phyloP scores from a whole-genome alignment of 2,329 filamentous ascomycete genomes.

The Pestalotiopsis sp. region DNA sequence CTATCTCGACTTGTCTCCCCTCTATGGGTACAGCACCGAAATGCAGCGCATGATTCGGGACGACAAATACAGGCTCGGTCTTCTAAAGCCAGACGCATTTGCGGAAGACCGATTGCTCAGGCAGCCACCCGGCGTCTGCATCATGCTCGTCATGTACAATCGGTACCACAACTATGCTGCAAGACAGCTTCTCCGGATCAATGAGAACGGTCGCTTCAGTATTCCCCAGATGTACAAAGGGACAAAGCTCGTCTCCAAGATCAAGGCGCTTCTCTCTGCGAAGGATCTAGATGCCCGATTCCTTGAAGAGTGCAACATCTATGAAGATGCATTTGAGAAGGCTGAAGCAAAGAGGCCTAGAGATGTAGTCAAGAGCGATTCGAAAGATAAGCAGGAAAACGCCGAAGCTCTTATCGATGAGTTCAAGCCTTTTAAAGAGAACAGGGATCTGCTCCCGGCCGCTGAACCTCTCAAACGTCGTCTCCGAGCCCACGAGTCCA shows the following conservation, averaged over 20 bases:
- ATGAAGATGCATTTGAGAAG: neutral
- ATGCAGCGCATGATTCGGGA: slow-evolving; percentile 66
- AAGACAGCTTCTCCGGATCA: slow-evolving; percentile 62
- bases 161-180: slow-evolving; percentile 71
- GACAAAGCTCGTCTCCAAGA: slow-evolving; percentile 11
- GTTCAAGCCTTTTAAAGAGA: slow-evolving; percentile 7
- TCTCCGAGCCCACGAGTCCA: neutral
- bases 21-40: slow-evolving; percentile 67
- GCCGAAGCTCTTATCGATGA: slow-evolving; percentile 22
- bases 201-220: slow-evolving; percentile 64
- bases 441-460: neutral
- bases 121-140: slow-evolving; percentile 69
- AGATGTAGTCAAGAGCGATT: slow-evolving; percentile 2
- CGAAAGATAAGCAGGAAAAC: slow-evolving; percentile 29
- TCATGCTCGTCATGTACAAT: slow-evolving; percentile 67
- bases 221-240: slow-evolving; percentile 31
- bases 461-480: neutral
- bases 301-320: neutral
- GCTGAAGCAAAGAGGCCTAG: neutral
- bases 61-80: slow-evolving; percentile 56
- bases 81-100: slow-evolving; percentile 71
- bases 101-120: slow-evolving; percentile 63
- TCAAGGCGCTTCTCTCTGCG: neutral
- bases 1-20: slow-evolving; percentile 71
- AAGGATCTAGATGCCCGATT: slow-evolving; percentile 14